Evolutionary conservation across 176 grass and related monocot genomes (phyloP).

Genomic region (Secale cereale): DNA sequence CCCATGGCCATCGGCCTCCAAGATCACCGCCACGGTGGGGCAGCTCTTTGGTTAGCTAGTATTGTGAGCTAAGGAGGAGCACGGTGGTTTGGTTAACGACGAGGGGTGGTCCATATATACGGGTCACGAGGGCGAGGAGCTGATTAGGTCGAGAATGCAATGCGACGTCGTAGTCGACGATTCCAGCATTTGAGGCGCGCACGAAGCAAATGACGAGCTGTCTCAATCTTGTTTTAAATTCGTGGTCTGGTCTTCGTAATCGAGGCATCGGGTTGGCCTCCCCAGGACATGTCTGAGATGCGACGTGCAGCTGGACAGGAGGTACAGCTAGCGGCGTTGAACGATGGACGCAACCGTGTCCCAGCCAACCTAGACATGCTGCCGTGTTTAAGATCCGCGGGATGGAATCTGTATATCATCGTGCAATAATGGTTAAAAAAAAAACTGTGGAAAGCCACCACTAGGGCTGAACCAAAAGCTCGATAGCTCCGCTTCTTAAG

Average conservation of each 20-base stretch:
- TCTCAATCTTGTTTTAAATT: neutral
- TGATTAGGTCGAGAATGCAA: neutral
- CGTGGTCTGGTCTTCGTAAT: neutral
- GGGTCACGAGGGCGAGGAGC: neutral
- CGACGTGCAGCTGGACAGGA: neutral
- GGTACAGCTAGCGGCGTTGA: neutral
- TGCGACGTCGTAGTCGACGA: neutral
- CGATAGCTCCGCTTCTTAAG: too few species aligned
- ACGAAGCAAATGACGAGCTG: constrained; percentile 8
- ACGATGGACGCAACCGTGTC: neutral
- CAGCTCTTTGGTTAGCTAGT: neutral
- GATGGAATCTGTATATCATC: neutral
- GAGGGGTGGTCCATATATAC: neutral
- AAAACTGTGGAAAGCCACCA: neutral
- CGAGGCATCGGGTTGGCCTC: neutral
- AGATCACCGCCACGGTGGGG: neutral
- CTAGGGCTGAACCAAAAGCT: too few species aligned
- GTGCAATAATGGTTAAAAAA: neutral
- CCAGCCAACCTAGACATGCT: neutral
- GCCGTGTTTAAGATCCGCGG: neutral
- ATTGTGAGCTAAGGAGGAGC: neutral
- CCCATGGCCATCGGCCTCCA: neutral
- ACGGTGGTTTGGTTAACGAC: neutral
- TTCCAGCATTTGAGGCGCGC: constrained; percentile 17
- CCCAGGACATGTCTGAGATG: constrained; percentile 10